Conservation (phyloP, 163 green algal species). For the Scenedesmus sp. region DNA sequence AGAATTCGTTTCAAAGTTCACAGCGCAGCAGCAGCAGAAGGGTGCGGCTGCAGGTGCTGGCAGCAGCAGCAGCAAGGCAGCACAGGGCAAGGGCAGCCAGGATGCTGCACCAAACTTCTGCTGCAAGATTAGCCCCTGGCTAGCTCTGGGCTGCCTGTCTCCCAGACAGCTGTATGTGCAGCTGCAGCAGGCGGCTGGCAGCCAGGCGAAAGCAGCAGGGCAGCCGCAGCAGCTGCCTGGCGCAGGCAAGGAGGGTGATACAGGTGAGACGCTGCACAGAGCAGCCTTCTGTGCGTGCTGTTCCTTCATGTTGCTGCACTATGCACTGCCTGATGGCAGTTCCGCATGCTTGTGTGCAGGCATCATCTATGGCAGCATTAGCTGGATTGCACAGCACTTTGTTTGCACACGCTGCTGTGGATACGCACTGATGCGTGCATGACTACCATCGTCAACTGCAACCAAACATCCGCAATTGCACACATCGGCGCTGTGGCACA, state of each 20-base stretch:
- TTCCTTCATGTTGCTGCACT: background rate
- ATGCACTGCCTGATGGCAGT: background rate
- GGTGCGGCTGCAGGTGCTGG: background rate
- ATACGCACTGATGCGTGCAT: no score
- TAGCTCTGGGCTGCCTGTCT: conserved; percentile 73
- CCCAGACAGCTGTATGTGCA: conserved; percentile 59
- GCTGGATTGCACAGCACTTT: no score
- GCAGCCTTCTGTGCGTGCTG: background rate
- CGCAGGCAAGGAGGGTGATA: background rate
- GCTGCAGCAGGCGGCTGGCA: conserved; percentile 36
- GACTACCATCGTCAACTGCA: no score
- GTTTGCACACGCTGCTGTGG: no score
- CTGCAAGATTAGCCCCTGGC: conserved; percentile 68
- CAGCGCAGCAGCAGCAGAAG: background rate
- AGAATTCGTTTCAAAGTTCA: conserved; percentile 58
- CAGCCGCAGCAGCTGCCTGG: background rate
- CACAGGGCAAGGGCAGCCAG: conserved; percentile 21
- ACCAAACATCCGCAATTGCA: background rate
- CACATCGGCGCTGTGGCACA: background rate
- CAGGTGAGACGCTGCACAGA: conserved; percentile 21
- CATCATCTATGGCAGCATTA: no score
- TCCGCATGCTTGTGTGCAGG: no score
- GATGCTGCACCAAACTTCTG: conserved; percentile 54
- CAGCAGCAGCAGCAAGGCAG: background rate
- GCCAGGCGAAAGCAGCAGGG: background rate